A percentile compares a stretch with the other conserved stretches of the same genome.
Evolutionary conservation across 352 stramenopile genomes (phyloP).

Genomic region (Aphanomyces stellatus): DNA sequence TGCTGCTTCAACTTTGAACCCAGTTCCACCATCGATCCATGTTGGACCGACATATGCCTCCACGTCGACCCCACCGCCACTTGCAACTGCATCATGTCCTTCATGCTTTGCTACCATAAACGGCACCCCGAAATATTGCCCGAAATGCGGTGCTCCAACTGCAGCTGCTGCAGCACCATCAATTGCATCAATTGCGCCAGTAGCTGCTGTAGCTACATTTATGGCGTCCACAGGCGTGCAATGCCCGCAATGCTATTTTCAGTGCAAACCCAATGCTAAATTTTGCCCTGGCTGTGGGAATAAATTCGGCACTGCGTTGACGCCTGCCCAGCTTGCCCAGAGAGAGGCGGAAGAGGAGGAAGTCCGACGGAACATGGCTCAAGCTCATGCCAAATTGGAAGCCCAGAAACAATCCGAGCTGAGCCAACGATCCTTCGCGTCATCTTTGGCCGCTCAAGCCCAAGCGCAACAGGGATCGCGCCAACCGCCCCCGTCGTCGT

Average conservation of each 20-base stretch:
- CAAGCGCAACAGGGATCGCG: background rate
- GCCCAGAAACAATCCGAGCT: conserved; percentile 40
- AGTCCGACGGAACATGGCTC: conserved; percentile 63
- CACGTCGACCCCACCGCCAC: too few relatives aligned
- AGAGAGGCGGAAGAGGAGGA: conserved; percentile 46
- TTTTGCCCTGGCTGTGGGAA: conserved; percentile 77
- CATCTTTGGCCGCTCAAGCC: conserved; percentile 56
- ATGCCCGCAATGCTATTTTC: conserved; percentile 49
- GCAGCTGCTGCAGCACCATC: too few relatives aligned
- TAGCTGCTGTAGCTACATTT: conserved; percentile 26
- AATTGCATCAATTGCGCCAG: conserved; percentile 21
- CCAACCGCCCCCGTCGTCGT: background rate
- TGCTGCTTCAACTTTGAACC: conserved; percentile 18
- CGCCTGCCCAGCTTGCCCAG: conserved; percentile 21
- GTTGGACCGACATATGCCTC: too few relatives aligned
- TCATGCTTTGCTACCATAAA: conserved; percentile 47
- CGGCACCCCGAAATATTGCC: conserved; percentile 60
- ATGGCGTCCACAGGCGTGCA: conserved; percentile 30
- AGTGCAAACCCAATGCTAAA: conserved; percentile 70
- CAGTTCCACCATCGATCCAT: conserved; percentile 23
- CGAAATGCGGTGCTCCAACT: conserved; percentile 49
- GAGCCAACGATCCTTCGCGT: conserved; percentile 57
- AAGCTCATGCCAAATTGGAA: conserved; percentile 41
- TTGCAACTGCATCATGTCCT: too few relatives aligned
- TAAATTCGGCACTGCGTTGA: conserved; percentile 51